phyloP scores from a whole-genome alignment of 2,329 filamentous ascomycete genomes.

The Hysterium pulicare region DNA sequence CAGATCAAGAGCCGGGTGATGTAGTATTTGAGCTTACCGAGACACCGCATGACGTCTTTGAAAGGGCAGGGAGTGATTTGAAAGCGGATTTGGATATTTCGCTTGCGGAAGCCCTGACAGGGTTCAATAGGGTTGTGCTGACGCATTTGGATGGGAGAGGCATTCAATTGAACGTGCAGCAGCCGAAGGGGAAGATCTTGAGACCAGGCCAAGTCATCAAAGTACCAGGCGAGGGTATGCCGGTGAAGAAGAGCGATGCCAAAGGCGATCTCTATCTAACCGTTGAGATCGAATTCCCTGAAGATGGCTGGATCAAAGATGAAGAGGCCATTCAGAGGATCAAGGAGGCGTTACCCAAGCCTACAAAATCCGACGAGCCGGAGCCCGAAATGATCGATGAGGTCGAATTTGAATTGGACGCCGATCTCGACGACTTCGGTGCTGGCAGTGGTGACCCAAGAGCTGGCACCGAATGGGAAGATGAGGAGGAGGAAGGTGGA shows the following conservation, averaged over 20 bases:
- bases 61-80: slow-evolving; percentile 78
- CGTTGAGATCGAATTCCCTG: slow-evolving; percentile 84
- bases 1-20: slow-evolving; percentile 85
- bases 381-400: slow-evolving; percentile 76
- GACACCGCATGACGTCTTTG: slow-evolving; percentile 75
- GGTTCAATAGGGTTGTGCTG: slow-evolving; percentile 85
- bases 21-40: slow-evolving; percentile 88
- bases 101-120: slow-evolving; percentile 77
- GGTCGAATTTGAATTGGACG: slow-evolving; percentile 80
- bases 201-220: slow-evolving; percentile 82
- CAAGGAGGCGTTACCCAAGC: slow-evolving; percentile 67
- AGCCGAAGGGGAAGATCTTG: slow-evolving; percentile 69
- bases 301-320: slow-evolving; percentile 73
- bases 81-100: slow-evolving; percentile 77
- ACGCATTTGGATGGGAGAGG: slow-evolving; percentile 92
- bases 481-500: slow-evolving; percentile 59
- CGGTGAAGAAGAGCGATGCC: slow-evolving; percentile 75
- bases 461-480: slow-evolving; percentile 65
- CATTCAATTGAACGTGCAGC: slow-evolving; percentile 73
- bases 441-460: slow-evolving; percentile 67
- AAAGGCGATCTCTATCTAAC: slow-evolving; percentile 86
- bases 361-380: slow-evolving; percentile 47
- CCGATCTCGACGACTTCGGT: slow-evolving; percentile 80
- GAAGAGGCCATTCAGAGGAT: slow-evolving; percentile 69
- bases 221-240: slow-evolving; percentile 90